phyloP scores from a whole-genome alignment of 2,329 filamentous ascomycete species.

The Penicillium palitans region DNA sequence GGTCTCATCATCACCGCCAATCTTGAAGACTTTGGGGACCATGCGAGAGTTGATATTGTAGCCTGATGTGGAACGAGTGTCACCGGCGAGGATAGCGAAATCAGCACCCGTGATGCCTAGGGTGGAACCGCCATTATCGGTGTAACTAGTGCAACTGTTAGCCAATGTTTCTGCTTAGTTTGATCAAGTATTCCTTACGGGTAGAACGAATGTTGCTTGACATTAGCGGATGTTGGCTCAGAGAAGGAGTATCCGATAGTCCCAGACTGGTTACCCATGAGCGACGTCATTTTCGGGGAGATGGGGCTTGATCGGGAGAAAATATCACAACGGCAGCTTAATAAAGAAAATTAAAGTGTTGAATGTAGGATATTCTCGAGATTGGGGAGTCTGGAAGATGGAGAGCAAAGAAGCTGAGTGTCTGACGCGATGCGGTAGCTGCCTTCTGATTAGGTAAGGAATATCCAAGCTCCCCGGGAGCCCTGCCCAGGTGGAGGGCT shows the following conservation, averaged over 20 bases:
- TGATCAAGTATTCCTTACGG: constrained; percentile 61
- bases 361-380: constrained; percentile 5
- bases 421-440: constrained; percentile 42
- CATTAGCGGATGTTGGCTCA: constrained; percentile 50
- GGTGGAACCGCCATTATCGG: constrained; percentile 96
- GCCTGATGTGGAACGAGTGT: constrained; percentile 91
- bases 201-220: constrained; percentile 76
- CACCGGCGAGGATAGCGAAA: constrained; percentile 95
- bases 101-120: constrained; percentile 90
- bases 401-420: constrained; percentile 19
- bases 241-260: constrained; percentile 63
- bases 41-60: constrained; percentile 99
- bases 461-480: constrained; percentile 13
- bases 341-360: constrained; percentile 3
- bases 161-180: background rate
- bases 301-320: background rate
- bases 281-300: constrained; percentile 52
- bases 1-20: constrained; percentile 84
- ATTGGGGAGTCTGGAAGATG: constrained; percentile 12
- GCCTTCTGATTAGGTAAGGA: constrained; percentile 41
- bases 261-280: constrained; percentile 52
- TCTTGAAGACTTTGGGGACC: constrained; percentile 94
- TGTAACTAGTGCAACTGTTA: constrained; percentile 60
- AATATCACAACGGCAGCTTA: background rate
- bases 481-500: background rate